These are phyloP conservation scores for Vitis hybrid DNA, from an alignment of 177 flowering plant genomes.

Conservation along the genomic window DNA sequence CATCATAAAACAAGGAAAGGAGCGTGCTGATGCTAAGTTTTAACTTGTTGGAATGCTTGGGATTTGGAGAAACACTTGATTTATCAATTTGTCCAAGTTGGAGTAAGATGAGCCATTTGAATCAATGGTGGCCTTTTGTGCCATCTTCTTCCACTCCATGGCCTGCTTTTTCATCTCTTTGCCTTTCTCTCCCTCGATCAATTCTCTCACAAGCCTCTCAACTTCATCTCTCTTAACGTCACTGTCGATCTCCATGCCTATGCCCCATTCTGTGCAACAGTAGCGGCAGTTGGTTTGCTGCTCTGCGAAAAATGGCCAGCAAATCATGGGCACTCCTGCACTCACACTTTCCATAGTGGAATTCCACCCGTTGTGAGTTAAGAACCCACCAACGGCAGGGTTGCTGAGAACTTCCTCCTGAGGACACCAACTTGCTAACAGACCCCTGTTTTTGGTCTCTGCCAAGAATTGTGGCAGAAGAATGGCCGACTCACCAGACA, in stretches of 20 bases:
- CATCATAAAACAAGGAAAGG: no score
- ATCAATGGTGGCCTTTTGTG: slow-evolving; percentile 22
- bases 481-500: slow-evolving; percentile 31
- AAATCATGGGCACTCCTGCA: slow-evolving; percentile 51
- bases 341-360: slow-evolving; percentile 48
- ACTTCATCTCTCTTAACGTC: slow-evolving; percentile 42
- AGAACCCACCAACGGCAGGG: slow-evolving; percentile 50
- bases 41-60: background rate
- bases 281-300: slow-evolving; percentile 59
- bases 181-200: slow-evolving; percentile 54
- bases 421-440: slow-evolving; percentile 49
- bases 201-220: slow-evolving; percentile 43
- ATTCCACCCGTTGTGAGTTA: slow-evolving; percentile 71
- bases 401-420: slow-evolving; percentile 56
- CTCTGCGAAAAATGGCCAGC: slow-evolving; percentile 72
- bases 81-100: slow-evolving; percentile 33
- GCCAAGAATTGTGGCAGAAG: slow-evolving; percentile 35
- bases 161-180: slow-evolving; percentile 44
- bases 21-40: background rate
- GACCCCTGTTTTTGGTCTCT: slow-evolving; percentile 35
- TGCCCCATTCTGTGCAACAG: slow-evolving; percentile 43
- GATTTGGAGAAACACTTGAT: slow-evolving; percentile 14
- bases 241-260: slow-evolving; percentile 51
- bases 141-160: slow-evolving; percentile 36
- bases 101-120: slow-evolving; percentile 36